These are phyloP conservation scores for Endothia cerciana DNA, from an alignment of 2,329 filamentous ascomycete genomes.

Conservation along the genomic window DNA sequence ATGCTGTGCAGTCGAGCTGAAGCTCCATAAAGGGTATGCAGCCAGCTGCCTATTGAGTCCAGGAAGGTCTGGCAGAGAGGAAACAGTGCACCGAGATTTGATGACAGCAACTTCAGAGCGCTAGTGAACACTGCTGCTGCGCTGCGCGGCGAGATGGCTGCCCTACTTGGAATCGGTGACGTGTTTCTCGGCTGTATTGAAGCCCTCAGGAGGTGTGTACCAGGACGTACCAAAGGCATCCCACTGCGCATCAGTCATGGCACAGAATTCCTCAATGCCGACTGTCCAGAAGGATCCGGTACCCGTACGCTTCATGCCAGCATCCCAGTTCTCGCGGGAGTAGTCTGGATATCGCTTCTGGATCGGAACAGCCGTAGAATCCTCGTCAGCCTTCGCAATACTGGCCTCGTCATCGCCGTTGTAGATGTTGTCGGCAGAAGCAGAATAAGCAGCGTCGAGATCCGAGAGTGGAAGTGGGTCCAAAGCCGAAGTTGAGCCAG, in stretches of 20 bases:
- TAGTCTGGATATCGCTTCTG: conserved; percentile 10
- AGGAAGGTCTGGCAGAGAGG: no score
- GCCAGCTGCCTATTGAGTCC: no score
- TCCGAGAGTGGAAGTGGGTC: background rate
- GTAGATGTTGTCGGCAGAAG: background rate
- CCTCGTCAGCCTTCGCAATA: no score
- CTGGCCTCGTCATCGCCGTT: background rate
- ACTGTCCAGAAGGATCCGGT: conserved; percentile 18
- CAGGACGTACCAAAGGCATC: conserved; percentile 15
- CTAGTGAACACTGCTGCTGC: no score
- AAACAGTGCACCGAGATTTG: background rate
- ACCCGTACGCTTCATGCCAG: background rate
- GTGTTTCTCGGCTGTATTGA: conserved; percentile 13
- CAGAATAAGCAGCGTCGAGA: background rate
- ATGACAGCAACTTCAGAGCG: background rate
- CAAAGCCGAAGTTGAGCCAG: background rate
- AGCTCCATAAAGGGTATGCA: no score
- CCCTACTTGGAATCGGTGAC: background rate
- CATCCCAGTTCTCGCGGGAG: conserved; percentile 8
- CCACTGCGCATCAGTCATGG: conserved; percentile 19
- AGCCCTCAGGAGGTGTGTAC: conserved; percentile 19
- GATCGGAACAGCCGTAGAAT: no score
- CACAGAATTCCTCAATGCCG: conserved; percentile 19
- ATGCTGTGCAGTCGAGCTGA: no score
- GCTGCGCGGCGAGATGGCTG: background rate